These are phyloP conservation scores for Stagonosporopsis tanaceti DNA, from an alignment of 2,329 filamentous ascomycete species.

Conservation along the genomic window DNA sequence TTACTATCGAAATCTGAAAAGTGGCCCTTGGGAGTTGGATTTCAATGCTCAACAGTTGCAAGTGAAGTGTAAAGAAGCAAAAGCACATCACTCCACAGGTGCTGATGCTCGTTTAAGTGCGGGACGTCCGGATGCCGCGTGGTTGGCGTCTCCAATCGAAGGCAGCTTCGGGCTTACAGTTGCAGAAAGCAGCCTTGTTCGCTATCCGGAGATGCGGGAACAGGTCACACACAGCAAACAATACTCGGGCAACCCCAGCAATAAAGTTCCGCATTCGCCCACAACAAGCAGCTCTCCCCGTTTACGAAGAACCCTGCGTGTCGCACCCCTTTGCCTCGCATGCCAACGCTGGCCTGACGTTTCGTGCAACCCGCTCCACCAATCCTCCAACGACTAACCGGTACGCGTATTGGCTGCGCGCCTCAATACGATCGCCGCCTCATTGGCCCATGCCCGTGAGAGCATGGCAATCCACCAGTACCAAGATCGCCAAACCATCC, in stretches of 20 bases:
- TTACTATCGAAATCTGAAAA: background rate
- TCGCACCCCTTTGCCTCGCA: constrained; percentile 1
- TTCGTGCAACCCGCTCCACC: background rate
- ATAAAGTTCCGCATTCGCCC: background rate
- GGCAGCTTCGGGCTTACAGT: constrained; percentile 16
- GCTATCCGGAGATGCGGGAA: constrained; percentile 3
- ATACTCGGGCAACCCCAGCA: constrained; percentile 5
- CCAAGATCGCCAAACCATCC: constrained; percentile 7
- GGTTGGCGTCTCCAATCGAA: background rate
- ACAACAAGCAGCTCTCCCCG: background rate
- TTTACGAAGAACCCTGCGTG: constrained; percentile 2
- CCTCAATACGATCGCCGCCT: background rate
- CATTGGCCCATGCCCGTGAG: background rate
- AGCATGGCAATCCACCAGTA: constrained; percentile 4
- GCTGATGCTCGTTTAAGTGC: constrained; percentile 11
- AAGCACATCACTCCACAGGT: background rate
- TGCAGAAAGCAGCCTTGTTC: constrained; percentile 2
- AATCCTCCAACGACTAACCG: background rate
- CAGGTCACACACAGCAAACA: constrained; percentile 1
- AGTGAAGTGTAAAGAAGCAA: constrained; percentile 8
- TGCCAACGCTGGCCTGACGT: constrained; percentile 7
- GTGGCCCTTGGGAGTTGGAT: background rate
- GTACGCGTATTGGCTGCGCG: background rate
- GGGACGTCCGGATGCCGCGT: constrained; percentile 13
- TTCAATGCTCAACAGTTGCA: background rate